Conservation (phyloP, 345 rosid genomes). For the Eucalyptus shirleyi region DNA sequence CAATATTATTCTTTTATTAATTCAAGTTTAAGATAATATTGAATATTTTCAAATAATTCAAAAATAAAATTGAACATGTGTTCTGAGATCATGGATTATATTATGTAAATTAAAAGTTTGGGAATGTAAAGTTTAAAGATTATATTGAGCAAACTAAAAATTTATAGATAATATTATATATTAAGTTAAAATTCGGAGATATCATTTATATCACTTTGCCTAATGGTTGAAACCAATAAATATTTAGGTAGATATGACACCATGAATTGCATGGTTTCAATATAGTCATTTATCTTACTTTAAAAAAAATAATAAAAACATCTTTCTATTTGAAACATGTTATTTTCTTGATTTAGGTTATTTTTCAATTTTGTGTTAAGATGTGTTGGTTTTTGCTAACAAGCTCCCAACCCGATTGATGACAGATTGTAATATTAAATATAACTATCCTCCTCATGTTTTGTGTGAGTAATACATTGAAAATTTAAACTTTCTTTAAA, state of each 20-base stretch:
- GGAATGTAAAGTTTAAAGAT: fast-evolving
- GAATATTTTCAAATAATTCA: too few relatives aligned
- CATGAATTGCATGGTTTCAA: background rate
- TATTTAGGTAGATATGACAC: background rate
- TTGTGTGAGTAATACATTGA: too few relatives aligned
- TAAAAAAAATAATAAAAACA: background rate
- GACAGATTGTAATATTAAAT: background rate
- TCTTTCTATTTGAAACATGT: background rate
- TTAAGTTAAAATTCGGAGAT: fast-evolving
- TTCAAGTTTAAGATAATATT: too few relatives aligned
- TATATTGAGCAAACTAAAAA: fast-evolving
- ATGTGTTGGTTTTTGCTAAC: background rate
- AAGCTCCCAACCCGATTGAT: background rate
- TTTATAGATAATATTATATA: fast-evolving
- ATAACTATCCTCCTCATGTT: background rate
- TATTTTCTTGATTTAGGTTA: background rate
- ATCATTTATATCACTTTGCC: fast-evolving
- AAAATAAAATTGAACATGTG: background rate
- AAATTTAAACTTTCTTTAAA: too few relatives aligned
- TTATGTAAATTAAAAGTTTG: background rate
- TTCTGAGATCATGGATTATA: fast-evolving
- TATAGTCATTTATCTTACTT: too few relatives aligned
- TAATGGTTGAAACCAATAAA: background rate
- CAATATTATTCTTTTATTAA: too few relatives aligned
- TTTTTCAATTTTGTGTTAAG: background rate